Conservation (phyloP, 129 eudicot genomes). For the Cynara cardunculus region DNA sequence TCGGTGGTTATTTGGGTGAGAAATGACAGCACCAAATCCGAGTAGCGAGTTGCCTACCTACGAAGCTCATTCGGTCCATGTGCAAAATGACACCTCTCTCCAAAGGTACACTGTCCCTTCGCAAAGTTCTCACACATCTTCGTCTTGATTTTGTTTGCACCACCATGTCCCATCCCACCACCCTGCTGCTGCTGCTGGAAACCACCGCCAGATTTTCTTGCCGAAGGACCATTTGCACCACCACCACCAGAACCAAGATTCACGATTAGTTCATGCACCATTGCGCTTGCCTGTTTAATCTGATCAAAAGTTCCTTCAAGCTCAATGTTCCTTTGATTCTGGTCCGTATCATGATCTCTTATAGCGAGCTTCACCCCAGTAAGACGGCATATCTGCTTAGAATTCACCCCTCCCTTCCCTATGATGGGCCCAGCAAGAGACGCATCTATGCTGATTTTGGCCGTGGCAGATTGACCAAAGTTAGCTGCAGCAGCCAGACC, state of each 20-base stretch:
- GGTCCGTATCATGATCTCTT: constrained; percentile 65
- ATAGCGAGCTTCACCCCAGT: constrained; percentile 70
- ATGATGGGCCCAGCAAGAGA: constrained; percentile 67
- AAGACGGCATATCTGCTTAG: constrained; percentile 59
- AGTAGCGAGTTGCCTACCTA: constrained; percentile 16
- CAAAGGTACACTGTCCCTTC: constrained; percentile 60
- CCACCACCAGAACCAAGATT: constrained; percentile 34
- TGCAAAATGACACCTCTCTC: constrained; percentile 76
- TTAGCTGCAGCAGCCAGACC: constrained; percentile 43
- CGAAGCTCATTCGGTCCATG: constrained; percentile 60
- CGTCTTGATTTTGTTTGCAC: constrained; percentile 45
- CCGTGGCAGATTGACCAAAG: constrained; percentile 76
- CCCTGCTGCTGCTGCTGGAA: constrained; percentile 19
- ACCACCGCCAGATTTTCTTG: constrained; percentile 28
- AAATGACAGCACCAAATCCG: constrained; percentile 15
- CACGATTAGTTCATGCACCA: constrained; percentile 66
- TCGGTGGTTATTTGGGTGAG: constrained; percentile 16
- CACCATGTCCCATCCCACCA: constrained; percentile 18
- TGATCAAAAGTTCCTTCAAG: constrained; percentile 78
- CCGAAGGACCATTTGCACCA: constrained; percentile 26
- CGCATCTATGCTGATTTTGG: constrained; percentile 72
- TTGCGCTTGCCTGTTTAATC: constrained; percentile 67
- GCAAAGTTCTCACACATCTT: constrained; percentile 65
- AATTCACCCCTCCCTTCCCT: constrained; percentile 66
- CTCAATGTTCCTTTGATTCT: constrained; percentile 54